Conservation (phyloP, 2,329 filamentous ascomycete species). For the Verticillium nonalfalfae region DNA sequence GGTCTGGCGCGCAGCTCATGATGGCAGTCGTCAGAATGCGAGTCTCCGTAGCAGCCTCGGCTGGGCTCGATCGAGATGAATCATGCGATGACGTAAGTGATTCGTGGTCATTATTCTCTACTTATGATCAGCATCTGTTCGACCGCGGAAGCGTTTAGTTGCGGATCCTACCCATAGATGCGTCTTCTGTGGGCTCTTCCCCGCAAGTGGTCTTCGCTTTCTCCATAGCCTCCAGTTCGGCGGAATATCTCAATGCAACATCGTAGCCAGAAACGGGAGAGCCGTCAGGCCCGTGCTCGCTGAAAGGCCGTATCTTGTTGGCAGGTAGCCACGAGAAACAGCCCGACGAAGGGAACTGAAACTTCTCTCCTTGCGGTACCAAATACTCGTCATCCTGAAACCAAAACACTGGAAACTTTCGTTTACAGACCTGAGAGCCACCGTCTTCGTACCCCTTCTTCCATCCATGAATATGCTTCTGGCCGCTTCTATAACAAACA, state of each 20-base stretch:
- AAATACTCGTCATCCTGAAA: not conserved
- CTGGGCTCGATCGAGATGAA: too few relatives aligned
- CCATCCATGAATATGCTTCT: not conserved
- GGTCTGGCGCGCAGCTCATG: not conserved
- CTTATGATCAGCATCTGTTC: too few relatives aligned
- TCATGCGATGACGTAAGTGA: too few relatives aligned
- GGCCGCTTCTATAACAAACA: not conserved
- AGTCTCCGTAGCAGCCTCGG: not conserved
- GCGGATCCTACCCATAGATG: not conserved
- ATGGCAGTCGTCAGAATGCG: not conserved
- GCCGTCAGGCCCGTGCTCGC: not conserved
- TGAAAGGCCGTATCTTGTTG: not conserved
- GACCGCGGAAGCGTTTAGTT: not conserved
- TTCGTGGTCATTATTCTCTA: too few relatives aligned
- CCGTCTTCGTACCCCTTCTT: not conserved
- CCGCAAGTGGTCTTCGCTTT: not conserved
- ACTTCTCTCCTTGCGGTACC: not conserved
- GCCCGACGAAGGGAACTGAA: not conserved
- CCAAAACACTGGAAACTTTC: not conserved
- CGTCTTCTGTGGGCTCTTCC: too few relatives aligned
- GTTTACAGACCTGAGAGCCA: not conserved
- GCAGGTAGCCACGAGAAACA: conserved; percentile 1
- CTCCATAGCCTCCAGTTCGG: not conserved
- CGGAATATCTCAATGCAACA: not conserved
- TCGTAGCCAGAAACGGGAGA: not conserved